Conservation (phyloP, 176 grass and related monocot genomes). For the Musa beccarii region DNA sequence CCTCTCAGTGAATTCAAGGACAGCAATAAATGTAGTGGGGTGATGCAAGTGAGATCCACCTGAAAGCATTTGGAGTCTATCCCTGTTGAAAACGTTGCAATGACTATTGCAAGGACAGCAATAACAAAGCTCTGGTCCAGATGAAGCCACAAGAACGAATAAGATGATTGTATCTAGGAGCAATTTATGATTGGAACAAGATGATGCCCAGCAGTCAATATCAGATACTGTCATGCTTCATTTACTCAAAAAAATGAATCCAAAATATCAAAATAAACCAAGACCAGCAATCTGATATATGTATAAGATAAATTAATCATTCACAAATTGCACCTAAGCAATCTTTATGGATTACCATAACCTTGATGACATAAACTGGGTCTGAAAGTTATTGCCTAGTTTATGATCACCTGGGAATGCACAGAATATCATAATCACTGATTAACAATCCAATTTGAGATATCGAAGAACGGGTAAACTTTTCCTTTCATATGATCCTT, state of each 20-base stretch:
- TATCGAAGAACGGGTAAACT: background rate
- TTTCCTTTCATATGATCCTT: background rate
- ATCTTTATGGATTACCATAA: too few relatives aligned
- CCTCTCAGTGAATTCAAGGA: background rate
- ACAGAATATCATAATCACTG: too few relatives aligned
- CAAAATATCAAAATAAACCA: background rate
- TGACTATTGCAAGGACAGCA: conserved; percentile 72
- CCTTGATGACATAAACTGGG: too few relatives aligned
- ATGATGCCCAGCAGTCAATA: background rate
- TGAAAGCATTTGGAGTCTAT: conserved; percentile 86
- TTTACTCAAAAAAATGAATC: background rate
- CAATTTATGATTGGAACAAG: background rate
- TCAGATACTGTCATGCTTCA: background rate
- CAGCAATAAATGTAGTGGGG: background rate
- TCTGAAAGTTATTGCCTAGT: too few relatives aligned
- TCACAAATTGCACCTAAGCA: too few relatives aligned
- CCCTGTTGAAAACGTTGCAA: conserved; percentile 84
- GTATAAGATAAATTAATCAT: too few relatives aligned
- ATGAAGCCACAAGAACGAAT: background rate
- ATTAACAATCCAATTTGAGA: background rate
- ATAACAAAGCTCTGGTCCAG: conserved; percentile 75
- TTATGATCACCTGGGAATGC: too few relatives aligned
- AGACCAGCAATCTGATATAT: background rate
- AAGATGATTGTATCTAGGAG: background rate
- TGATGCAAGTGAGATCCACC: conserved; percentile 24